Conservation (phyloP, 2,329 filamentous ascomycete species). For the Hymenoscyphus linearis region DNA sequence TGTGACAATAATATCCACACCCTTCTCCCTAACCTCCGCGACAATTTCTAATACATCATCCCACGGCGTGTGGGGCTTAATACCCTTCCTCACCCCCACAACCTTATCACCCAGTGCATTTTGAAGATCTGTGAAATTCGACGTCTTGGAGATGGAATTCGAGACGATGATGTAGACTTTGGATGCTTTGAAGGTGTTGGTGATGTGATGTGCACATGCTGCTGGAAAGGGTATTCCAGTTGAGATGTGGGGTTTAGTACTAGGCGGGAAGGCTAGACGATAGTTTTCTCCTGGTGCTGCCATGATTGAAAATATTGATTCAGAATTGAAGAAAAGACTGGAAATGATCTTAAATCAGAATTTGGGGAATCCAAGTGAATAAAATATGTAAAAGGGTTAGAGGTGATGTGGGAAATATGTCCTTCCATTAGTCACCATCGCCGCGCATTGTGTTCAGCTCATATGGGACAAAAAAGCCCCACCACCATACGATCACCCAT, state of each 20-base stretch:
- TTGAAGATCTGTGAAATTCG: constrained; percentile 24
- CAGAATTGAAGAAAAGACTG: not conserved
- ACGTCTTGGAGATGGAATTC: constrained; percentile 30
- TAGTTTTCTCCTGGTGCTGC: constrained; percentile 11
- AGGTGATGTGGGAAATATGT: not conserved
- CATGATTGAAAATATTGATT: not conserved
- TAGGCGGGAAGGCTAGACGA: constrained; percentile 9
- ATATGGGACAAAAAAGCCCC: not conserved
- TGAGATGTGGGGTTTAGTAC: constrained; percentile 13
- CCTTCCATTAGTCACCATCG: not conserved
- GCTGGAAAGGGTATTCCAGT: constrained; percentile 27
- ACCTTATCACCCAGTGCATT: constrained; percentile 25
- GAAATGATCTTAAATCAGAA: not conserved
- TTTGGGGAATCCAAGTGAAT: not conserved
- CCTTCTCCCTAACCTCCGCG: constrained; percentile 22
- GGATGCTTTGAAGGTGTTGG: constrained; percentile 24
- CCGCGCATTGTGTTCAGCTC: not conserved
- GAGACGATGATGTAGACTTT: constrained; percentile 32
- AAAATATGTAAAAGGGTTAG: not conserved
- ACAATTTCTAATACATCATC: constrained; percentile 30
- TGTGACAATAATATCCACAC: constrained; percentile 30
- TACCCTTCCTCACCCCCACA: constrained; percentile 29
- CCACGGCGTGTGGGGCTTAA: constrained; percentile 32
- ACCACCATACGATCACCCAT: not conserved
- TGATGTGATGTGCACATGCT: constrained; percentile 28